Conservation (phyloP, 2,329 filamentous ascomycete species). For the Drechslera avenae region DNA sequence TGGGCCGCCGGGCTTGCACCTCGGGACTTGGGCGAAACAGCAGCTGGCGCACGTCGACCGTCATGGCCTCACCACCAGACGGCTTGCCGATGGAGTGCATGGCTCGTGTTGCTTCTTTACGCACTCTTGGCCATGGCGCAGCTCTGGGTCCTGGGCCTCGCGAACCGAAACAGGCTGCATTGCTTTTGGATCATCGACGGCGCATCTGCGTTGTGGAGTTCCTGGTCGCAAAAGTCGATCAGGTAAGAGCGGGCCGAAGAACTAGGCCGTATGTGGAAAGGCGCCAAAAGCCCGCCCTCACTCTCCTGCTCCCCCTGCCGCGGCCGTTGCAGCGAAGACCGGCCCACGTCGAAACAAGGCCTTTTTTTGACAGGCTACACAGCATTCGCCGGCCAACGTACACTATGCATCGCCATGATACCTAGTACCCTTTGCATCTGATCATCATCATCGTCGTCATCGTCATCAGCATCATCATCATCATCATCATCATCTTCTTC, state of each 20-base stretch:
- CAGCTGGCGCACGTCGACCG: neutral
- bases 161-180: conserved; percentile 16
- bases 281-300: conserved; percentile 18
- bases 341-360: conserved; percentile 27
- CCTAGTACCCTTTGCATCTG: conserved; percentile 20
- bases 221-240: conserved; percentile 31
- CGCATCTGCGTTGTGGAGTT: conserved; percentile 20
- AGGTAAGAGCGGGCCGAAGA: conserved; percentile 33
- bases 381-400: conserved; percentile 27
- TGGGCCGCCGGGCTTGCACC: neutral
- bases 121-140: conserved; percentile 5
- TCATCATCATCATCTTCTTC: too few relatives aligned
- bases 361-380: conserved; percentile 35
- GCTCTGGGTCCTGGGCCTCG: conserved; percentile 5
- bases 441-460: conserved; percentile 22
- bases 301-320: conserved; percentile 30
- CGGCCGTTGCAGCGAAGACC: conserved; percentile 25
- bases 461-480: conserved; percentile 32
- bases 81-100: conserved; percentile 2
- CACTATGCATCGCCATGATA: conserved; percentile 25
- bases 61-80: neutral
- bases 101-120: conserved; percentile 4
- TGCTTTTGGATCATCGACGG: conserved; percentile 19
- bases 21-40: conserved; percentile 4
- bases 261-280: conserved; percentile 27